Percentiles rank a stretch among this genome's conserved stretches.
phyloP scores from a whole-genome alignment of 176 grass and related monocot genomes.

The Oryza officinalis region DNA sequence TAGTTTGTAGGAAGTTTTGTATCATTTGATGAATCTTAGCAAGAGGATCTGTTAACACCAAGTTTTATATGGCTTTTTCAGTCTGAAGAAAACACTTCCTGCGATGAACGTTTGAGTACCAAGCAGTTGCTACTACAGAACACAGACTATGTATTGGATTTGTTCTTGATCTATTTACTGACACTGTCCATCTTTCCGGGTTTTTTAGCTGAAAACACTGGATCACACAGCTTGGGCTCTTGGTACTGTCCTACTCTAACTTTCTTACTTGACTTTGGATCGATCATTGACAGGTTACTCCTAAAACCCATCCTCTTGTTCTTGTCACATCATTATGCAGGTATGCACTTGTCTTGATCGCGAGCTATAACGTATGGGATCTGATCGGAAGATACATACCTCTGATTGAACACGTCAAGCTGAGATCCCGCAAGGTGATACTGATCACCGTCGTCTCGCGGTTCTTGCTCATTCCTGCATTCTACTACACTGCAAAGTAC shows the following conservation, averaged over 20 bases:
- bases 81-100: constrained; percentile 47
- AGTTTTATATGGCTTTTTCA: not conserved
- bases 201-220: constrained; percentile 77
- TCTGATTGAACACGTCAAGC: constrained; percentile 43
- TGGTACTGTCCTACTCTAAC: constrained; percentile 38
- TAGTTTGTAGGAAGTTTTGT: not conserved
- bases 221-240: constrained; percentile 68
- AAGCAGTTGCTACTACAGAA: constrained; percentile 59
- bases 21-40: not conserved
- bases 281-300: not conserved
- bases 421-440: constrained; percentile 63
- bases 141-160: constrained; percentile 58
- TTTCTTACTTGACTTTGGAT: not conserved
- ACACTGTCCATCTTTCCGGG: constrained; percentile 78
- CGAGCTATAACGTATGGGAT: constrained; percentile 68
- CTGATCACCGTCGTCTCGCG: constrained; percentile 37
- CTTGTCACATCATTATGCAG: constrained; percentile 26
- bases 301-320: not conserved
- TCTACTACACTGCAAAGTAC: constrained; percentile 76
- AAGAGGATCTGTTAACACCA: not conserved
- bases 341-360: constrained; percentile 69
- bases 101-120: constrained; percentile 47
- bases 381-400: constrained; percentile 84
- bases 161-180: constrained; percentile 66
- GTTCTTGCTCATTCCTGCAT: constrained; percentile 63